Evolutionary conservation across 1,139 yeast genomes (phyloP), one percentile per base, ranked within the genome.

Genomic region (Taiozyma sp.): DNA sequence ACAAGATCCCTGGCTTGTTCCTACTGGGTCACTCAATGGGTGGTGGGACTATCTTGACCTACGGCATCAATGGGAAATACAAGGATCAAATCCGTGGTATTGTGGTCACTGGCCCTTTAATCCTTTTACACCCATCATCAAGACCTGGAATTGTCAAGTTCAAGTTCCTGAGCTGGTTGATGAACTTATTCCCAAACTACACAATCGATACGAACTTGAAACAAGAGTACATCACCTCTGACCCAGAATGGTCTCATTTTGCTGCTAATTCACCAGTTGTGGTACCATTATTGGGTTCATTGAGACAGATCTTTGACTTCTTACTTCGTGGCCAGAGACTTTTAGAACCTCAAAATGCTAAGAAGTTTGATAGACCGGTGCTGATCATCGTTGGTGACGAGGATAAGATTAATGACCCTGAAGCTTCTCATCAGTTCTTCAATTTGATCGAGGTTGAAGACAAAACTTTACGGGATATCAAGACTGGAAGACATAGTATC

Each of bases 11-110:
- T 46, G 82, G 81, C 57, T 64, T 90, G 43, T 79, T 76, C 61
- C 65, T 93, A 57, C 74, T 81, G 70, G 97, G 97, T 3, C 96
- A 88, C 64, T 88, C 96, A n/a, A 91, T 93, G 97, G 99, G 99
- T 47, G 97, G 97, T 23, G 96, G 88, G 0, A 83, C 90, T 49
- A 73, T 75, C 0, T 73, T 91, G 55, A 88, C 84, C 68, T 92
- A 92, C 66, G 88, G 83, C 16, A 77, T 85, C 49, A 70, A 72
- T 46, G 97, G 97, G 4, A 78, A 73, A 56, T 63, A 79, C 65
- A 73, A 75, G 46, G 78, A 81, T 40, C 62, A 74, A 29, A 60
- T 92, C 48, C 72, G 74, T 47, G 86, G 85, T 0, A 79, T 80
- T 53, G 70, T 83, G 45, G 82, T 80, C 2, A 72, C 79, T 39